Evolutionary conservation across 1,284 basidiomycete species (phyloP), one percentile per base, ranked within the genome.

Genomic region (Microbotryum scabiosae): DNA sequence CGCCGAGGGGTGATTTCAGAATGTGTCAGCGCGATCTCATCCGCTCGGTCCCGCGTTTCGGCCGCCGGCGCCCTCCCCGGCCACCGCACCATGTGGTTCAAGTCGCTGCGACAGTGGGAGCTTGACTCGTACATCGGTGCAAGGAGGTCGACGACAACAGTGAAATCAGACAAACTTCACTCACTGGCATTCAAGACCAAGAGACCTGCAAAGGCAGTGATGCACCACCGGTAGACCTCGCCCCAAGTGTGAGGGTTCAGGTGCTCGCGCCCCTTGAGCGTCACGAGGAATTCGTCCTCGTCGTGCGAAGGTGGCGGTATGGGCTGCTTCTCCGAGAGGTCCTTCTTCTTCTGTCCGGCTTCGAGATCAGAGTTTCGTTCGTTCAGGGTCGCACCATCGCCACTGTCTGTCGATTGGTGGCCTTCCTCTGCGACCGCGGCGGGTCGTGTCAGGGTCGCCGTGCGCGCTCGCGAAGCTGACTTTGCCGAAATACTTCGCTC

Each of bases 151-250:
- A 18, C 16, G 36, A 16, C 5, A 41, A 18, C 4, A 41, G 16
- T 5, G 16, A 18, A 23, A 49, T 6, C 26, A 49, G 26, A 49
- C 16, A 23, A 3, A 18, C 47, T 12, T 20, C 18, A 62, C 66
- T 54, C 28, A 79, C 20, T 79, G 18, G 84, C 84, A 72, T 85
- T 85, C 62, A 88, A 76, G 20, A 87, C 82, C 49, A 88, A 79
- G 0, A 85, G 51, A 51, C 84, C 83, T 3, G 78, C 80, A 4
- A 83, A 69, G 32, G 76, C 67, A 3, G 86, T 88, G 26, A 88
- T 74, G 67, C 81, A 84, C 84, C 85, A 86, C 66, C 84, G 76
- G 65, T 80, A 82, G 9, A 64, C 21, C 2, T 75, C 67, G 16
- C 78, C 76, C 85, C 85, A 86, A 64, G 82, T 85, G 79, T 85